A percentile compares a stretch with the other conserved stretches of the same genome.
These are phyloP conservation scores for Xylaria sp. DNA, from an alignment of 2,329 filamentous ascomycete species.

Conservation along the genomic window DNA sequence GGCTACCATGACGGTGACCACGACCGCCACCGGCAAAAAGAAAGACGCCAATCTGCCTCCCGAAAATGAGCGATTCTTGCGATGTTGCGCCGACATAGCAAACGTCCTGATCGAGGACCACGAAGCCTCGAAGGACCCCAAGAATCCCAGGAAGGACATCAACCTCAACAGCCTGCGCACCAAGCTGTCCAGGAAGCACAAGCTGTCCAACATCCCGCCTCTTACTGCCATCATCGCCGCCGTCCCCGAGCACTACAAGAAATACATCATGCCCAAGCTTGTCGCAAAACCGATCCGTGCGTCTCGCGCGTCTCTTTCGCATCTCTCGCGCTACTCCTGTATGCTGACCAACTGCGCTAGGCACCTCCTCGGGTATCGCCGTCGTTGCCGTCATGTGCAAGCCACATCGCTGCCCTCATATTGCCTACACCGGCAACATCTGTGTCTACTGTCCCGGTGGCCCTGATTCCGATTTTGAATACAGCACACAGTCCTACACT, in stretches of 20 bases:
- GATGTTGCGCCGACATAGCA: constrained; percentile 92
- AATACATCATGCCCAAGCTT: constrained; percentile 93
- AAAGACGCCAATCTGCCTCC: constrained; percentile 69
- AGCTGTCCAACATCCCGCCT: constrained; percentile 78
- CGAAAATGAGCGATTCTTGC: constrained; percentile 90
- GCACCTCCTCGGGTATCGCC: constrained; percentile 89
- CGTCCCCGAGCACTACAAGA: constrained; percentile 99
- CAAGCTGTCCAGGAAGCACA: constrained; percentile 89
- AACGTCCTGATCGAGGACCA: constrained; percentile 92
- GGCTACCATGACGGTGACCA: constrained; percentile 61
- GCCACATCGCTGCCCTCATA: constrained; percentile 93
- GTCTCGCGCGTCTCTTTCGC: not conserved
- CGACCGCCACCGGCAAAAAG: constrained; percentile 59
- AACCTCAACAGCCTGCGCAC: constrained; percentile 86
- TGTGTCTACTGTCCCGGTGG: constrained; percentile 98
- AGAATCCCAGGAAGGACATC: constrained; percentile 72
- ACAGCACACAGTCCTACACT: constrained; percentile 97
- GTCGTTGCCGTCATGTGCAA: constrained; percentile 99
- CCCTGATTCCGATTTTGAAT: constrained; percentile 97
- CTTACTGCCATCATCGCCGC: constrained; percentile 96
- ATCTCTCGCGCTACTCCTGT: too few species aligned
- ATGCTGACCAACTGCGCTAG: constrained; percentile 14
- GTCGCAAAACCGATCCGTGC: constrained; percentile 88
- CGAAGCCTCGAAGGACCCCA: constrained; percentile 70
- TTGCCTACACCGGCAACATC: constrained; percentile 97